These are phyloP conservation scores for Leccinum variabile DNA, from an alignment of 1,284 basidiomycete species.

Conservation along the genomic window DNA sequence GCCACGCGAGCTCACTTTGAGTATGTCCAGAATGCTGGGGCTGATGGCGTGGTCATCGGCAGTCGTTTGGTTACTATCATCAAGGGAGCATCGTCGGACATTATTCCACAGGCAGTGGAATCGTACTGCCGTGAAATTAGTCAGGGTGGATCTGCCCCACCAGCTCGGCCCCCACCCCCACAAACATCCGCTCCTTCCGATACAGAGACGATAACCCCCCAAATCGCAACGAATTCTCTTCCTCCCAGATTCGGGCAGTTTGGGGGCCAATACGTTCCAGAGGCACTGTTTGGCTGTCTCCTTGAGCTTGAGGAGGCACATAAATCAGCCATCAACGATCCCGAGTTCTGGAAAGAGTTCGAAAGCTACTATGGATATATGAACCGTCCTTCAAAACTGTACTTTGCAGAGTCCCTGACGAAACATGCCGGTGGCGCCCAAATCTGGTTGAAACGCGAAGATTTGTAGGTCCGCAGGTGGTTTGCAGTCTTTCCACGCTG, in stretches of 20 bases:
- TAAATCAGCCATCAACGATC: conserved; percentile 83
- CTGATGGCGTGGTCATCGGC: conserved; percentile 94
- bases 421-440: conserved; percentile 64
- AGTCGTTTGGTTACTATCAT: conserved; percentile 84
- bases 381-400: conserved; percentile 38
- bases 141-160: conserved; percentile 52
- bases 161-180: conserved; percentile 36
- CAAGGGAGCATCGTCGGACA: conserved; percentile 58
- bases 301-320: conserved; percentile 92
- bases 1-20: conserved; percentile 92
- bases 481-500: conserved; percentile 2
- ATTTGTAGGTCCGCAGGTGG: conserved; percentile 58
- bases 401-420: conserved; percentile 56
- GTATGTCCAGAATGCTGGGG: conserved; percentile 79
- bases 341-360: conserved; percentile 93
- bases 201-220: conserved; percentile 10
- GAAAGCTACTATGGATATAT: conserved; percentile 83
- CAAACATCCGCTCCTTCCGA: conserved; percentile 45
- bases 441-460: conserved; percentile 99
- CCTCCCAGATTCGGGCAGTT: conserved; percentile 92
- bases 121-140: conserved; percentile 73
- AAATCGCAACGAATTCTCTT: conserved; percentile 39
- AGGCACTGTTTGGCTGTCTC: conserved; percentile 89
- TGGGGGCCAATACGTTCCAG: conserved; percentile 97
- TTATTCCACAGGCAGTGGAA: conserved; percentile 65